Evolutionary conservation across 495 filamentous ascomycete species (phyloP).

Genomic region (Astrothelium subdiscretum): DNA sequence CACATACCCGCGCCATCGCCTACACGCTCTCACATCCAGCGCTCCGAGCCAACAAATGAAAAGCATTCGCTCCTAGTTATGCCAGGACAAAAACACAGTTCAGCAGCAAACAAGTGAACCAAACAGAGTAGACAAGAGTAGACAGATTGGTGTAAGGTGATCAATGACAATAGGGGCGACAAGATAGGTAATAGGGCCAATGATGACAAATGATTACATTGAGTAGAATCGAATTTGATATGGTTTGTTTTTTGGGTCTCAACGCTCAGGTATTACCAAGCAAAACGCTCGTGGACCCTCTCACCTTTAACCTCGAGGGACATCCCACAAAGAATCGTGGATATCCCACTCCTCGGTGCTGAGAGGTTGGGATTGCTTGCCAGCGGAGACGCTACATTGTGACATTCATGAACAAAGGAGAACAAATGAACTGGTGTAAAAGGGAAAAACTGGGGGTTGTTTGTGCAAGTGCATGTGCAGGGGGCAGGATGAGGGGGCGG

Average conservation of each 20-base stretch:
- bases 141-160: neutral
- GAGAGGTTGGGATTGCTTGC: constrained; percentile 9
- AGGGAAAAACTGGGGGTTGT: neutral
- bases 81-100: neutral
- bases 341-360: constrained; percentile 26
- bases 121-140: neutral
- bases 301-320: constrained; percentile 26
- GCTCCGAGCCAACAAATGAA: constrained; percentile 1
- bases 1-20: neutral
- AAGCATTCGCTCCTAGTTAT: neutral
- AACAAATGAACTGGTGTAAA: neutral
- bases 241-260: neutral
- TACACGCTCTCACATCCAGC: neutral
- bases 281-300: neutral
- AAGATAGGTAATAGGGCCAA: neutral
- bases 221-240: neutral
- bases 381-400: constrained; percentile 10
- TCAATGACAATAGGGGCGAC: neutral
- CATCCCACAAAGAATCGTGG: neutral
- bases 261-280: neutral
- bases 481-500: neutral
- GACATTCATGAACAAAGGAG: neutral
- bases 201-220: neutral
- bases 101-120: neutral
- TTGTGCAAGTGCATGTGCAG: neutral